A percentile compares a stretch with the other conserved stretches of the same genome.
Evolutionary conservation across 129 eudicot species (phyloP).

Genomic region (Tanacetum coccineum): DNA sequence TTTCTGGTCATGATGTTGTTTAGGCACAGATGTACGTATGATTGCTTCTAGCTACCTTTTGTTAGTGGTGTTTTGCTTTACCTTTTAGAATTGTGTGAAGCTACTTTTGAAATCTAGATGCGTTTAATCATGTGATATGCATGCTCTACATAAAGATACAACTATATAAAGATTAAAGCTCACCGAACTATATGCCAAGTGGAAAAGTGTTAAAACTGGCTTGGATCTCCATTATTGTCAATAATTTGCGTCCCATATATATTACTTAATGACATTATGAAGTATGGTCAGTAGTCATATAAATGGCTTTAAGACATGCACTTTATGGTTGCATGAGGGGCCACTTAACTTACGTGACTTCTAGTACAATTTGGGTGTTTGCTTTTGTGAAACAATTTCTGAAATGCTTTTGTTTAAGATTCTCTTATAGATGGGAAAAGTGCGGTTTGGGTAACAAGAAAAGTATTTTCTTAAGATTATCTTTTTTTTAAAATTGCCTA

Average conservation of each 20-base stretch:
- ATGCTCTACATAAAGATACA: slow-evolving; percentile 17
- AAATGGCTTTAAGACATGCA: not conserved
- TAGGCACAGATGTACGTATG: slow-evolving; percentile 7
- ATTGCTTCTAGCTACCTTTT: slow-evolving; percentile 12
- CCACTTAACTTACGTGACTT: not conserved
- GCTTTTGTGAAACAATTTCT: not conserved
- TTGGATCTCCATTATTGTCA: slow-evolving; percentile 18
- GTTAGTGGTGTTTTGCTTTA: slow-evolving; percentile 27
- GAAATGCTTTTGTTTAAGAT: no score
- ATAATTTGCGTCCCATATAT: not conserved
- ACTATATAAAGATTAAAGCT: slow-evolving; percentile 11
- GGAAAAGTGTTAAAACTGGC: slow-evolving; percentile 19
- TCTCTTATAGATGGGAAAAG: no score
- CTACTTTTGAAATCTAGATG: slow-evolving; percentile 14
- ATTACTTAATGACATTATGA: not conserved
- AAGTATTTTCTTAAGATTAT: no score
- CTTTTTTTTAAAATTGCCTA: no score
- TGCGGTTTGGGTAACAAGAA: no score
- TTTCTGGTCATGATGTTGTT: slow-evolving; percentile 11
- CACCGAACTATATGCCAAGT: slow-evolving; percentile 12
- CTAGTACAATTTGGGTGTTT: not conserved
- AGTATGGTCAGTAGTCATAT: not conserved
- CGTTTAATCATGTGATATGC: slow-evolving; percentile 23
- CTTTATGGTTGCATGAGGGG: not conserved
- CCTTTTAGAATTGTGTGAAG: slow-evolving; percentile 19